These are phyloP conservation scores for Pleodorina starrii DNA, from an alignment of 139 green algal genomes.

Conservation along the genomic window DNA sequence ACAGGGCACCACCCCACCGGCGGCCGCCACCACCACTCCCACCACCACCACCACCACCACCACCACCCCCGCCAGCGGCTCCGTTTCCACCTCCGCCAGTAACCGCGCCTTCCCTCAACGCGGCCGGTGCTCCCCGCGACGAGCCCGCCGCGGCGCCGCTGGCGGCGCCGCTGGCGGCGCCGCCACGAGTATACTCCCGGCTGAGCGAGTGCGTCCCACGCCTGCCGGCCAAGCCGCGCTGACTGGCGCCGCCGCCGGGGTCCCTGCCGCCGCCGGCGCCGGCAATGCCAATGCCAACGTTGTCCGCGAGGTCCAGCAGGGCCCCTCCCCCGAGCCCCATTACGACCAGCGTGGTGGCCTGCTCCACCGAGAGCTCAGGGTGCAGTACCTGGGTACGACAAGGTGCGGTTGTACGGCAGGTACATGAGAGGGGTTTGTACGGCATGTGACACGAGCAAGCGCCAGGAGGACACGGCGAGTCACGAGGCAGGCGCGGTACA, in stretches of 20 bases:
- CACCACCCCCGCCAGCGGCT: too few species aligned
- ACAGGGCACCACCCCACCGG: neutral
- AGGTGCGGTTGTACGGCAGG: neutral
- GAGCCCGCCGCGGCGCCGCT: neutral
- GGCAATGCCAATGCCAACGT: neutral
- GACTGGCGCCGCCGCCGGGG: neutral
- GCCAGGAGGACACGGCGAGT: too few species aligned
- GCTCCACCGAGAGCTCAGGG: slow-evolving; percentile 52
- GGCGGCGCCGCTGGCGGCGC: too few species aligned
- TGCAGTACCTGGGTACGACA: slow-evolving; percentile 36
- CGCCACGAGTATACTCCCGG: neutral
- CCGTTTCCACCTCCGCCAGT: too few species aligned
- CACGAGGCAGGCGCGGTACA: too few species aligned
- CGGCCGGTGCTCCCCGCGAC: neutral
- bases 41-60: too few species aligned
- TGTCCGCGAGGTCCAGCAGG: neutral
- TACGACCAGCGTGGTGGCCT: slow-evolving; percentile 36
- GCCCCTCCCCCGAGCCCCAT: neutral
- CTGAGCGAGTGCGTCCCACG: neutral
- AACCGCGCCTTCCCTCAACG: too few species aligned
- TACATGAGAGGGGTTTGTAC: neutral
- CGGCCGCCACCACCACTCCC: too few species aligned
- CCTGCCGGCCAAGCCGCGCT: neutral
- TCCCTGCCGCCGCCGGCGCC: neutral
- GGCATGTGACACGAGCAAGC: too few species aligned